Percentiles rank a stretch among this genome's conserved stretches.
Evolutionary conservation across 2,329 filamentous ascomycete genomes (phyloP).

Genomic region (Thelonectria rubi): DNA sequence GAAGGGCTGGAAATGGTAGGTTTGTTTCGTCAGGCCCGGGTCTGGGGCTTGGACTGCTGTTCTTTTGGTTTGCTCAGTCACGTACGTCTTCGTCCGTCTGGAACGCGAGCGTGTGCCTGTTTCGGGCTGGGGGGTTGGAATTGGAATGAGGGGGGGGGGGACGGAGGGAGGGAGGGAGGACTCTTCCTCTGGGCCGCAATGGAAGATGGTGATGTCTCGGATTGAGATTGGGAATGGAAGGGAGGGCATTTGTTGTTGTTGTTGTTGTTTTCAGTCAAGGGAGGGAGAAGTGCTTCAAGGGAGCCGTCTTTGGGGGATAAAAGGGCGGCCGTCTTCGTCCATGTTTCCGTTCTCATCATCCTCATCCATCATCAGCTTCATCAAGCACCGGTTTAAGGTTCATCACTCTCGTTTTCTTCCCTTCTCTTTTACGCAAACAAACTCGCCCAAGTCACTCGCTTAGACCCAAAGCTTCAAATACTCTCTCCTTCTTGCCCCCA

Average conservation of each 20-base stretch:
- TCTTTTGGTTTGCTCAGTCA: too few relatives aligned
- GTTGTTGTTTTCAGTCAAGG: neutral
- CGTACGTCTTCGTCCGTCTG: too few relatives aligned
- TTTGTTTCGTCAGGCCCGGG: too few relatives aligned
- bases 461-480: slow-evolving; percentile 29
- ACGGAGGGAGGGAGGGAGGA: too few relatives aligned
- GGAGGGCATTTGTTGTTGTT: neutral
- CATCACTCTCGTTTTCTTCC: slow-evolving; percentile 20
- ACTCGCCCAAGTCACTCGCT: slow-evolving; percentile 41
- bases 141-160: too few relatives aligned
- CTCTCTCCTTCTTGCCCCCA: slow-evolving; percentile 14
- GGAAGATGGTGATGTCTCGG: too few relatives aligned
- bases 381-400: slow-evolving; percentile 10
- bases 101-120: too few relatives aligned
- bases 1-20: too few relatives aligned
- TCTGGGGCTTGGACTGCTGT: too few relatives aligned
- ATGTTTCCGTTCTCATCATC: neutral
- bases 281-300: neutral
- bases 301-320: slow-evolving; percentile 29
- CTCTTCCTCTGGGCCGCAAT: too few relatives aligned
- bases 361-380: slow-evolving; percentile 18
- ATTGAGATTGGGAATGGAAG: slow-evolving; percentile 11
- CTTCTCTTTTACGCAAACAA: slow-evolving; percentile 22
- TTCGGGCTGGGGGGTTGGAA: too few relatives aligned
- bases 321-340: slow-evolving; percentile 30